Conservation (phyloP, 306 rosid species). For the Potentilla sterilis region DNA sequence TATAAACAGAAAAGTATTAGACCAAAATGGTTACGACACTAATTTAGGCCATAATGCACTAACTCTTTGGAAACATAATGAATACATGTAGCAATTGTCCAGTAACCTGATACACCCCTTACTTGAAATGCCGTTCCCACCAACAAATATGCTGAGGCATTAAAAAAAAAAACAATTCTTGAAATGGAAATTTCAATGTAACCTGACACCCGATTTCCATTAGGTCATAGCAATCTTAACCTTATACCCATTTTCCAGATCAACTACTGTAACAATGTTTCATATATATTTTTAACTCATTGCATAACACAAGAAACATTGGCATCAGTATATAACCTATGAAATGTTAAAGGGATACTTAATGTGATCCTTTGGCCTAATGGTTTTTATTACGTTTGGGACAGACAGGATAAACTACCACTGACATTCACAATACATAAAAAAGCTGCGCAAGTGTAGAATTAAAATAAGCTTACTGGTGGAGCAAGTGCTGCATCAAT, state of each 20-base stretch:
- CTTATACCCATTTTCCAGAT: neutral
- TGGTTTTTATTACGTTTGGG: neutral
- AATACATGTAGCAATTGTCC: neutral
- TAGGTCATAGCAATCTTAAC: neutral
- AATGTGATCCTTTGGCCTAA: neutral
- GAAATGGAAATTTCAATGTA: neutral
- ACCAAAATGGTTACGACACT: neutral
- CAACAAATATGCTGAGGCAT: neutral
- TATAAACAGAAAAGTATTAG: neutral
- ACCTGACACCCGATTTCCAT: neutral
- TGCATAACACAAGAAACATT: neutral
- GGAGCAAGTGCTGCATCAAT: constrained; percentile 82
- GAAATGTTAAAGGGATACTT: neutral
- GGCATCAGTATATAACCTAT: neutral
- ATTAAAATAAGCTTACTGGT: constrained; percentile 46
- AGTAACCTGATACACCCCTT: neutral
- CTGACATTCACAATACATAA: neutral
- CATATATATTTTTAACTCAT: neutral
- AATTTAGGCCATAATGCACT: neutral
- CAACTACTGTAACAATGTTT: neutral
- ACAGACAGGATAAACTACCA: neutral
- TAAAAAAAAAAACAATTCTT: neutral
- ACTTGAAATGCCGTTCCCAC: neutral
- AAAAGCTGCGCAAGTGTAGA: neutral
- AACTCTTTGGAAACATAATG: neutral